Evolutionary conservation across 768 basidiomycete species (phyloP).

Genomic region (Terana coerulea): DNA sequence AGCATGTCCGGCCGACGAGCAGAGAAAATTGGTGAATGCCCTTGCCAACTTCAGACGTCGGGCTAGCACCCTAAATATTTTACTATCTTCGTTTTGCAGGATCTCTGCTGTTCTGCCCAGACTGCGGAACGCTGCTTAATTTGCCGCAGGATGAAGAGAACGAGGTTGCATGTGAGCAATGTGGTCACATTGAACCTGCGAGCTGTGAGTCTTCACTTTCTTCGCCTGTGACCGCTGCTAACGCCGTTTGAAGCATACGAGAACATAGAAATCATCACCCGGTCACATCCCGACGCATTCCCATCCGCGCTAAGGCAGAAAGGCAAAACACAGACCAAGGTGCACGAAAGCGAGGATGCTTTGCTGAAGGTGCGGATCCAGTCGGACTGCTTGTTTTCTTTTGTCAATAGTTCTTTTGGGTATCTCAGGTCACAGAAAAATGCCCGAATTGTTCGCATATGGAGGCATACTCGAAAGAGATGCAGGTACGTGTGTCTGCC

Average conservation of each 20-base stretch:
- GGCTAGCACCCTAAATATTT: not conserved
- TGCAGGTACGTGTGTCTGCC: constrained; percentile 53
- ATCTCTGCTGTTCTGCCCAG: constrained; percentile 90
- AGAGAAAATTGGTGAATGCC: constrained; percentile 44
- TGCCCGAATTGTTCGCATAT: constrained; percentile 85
- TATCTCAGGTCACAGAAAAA: constrained; percentile 74
- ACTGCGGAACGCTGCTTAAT: constrained; percentile 86
- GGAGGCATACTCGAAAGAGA: constrained; percentile 85
- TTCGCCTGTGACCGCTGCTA: not conserved
- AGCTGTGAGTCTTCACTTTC: constrained; percentile 59
- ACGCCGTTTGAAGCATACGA: constrained; percentile 67
- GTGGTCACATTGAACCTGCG: constrained; percentile 81
- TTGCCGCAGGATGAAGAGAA: constrained; percentile 73
- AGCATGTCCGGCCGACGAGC: constrained; percentile 27
- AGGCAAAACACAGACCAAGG: constrained; percentile 84
- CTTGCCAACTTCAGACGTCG: not conserved
- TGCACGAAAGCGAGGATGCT: constrained; percentile 64
- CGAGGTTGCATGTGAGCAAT: constrained; percentile 84
- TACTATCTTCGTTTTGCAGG: constrained; percentile 41
- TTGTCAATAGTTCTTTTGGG: not conserved
- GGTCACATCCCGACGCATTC: constrained; percentile 92
- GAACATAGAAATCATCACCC: constrained; percentile 83
- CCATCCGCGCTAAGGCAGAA: constrained; percentile 86
- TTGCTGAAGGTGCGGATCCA: constrained; percentile 52
- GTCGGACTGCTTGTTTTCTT: not conserved